Evolutionary conservation across 2,329 filamentous ascomycete genomes (phyloP).

Genomic region (Monosporascus sp.): DNA sequence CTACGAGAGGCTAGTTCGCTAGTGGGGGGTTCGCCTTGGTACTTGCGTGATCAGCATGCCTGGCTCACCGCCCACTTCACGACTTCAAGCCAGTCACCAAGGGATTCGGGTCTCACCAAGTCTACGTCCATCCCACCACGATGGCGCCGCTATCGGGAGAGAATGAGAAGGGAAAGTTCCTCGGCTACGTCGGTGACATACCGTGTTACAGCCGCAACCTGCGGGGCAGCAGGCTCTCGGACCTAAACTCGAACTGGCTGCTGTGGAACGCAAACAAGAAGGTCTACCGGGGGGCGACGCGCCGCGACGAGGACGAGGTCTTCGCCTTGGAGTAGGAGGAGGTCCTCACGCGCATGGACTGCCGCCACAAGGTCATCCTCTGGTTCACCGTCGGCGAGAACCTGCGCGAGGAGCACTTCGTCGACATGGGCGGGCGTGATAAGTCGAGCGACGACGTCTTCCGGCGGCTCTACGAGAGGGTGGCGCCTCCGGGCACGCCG

Average conservation of each 20-base stretch:
- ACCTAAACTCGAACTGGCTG: conserved; percentile 3
- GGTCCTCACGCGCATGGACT: not conserved
- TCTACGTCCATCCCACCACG: not conserved
- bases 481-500: too few species aligned
- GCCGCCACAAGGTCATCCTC: too few species aligned
- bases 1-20: too few species aligned
- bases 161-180: conserved; percentile 36
- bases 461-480: too few species aligned
- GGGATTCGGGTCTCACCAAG: not conserved
- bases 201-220: conserved; percentile 3
- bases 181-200: conserved; percentile 2
- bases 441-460: too few species aligned
- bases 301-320: not conserved
- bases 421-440: too few species aligned
- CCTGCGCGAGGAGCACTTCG: too few species aligned
- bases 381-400: too few species aligned
- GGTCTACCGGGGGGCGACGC: conserved; percentile 3
- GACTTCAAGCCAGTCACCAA: too few species aligned
- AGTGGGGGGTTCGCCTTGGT: too few species aligned
- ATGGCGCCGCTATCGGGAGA: not conserved
- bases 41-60: too few species aligned
- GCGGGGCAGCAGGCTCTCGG: conserved; percentile 1
- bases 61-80: too few species aligned
- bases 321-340: conserved; percentile 2
- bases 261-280: conserved; percentile 3